Base-by-base conservation (phyloP, 2,329 filamentous ascomycete species). In the Colletotrichum sp. region DNA sequence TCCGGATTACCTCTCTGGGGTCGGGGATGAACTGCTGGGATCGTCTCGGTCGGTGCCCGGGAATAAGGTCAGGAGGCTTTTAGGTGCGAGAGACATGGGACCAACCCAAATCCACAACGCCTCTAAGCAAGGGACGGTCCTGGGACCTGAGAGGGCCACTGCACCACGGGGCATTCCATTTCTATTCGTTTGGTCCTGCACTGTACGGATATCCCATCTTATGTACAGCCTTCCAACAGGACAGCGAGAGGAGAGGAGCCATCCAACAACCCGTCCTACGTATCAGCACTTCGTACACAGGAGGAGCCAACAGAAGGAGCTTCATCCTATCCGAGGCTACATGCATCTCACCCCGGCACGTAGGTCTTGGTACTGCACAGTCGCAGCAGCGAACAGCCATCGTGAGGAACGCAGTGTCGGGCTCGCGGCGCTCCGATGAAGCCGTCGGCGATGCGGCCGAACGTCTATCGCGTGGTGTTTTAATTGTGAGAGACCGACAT, bases 11-110 rank as follows among this genome's bases (percentile, higher is more conserved):
- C 21, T 39, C 63, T 48, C 48, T 60, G 24, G 60, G 48, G 30
- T 64, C 43, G 71, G 70, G 70, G 39, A 69, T 73, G 65, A 69
- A 68, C 34, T 74, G 24, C 71, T 74, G 36, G 59, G 69, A 67
- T 75, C 30, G 39, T 28, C 36, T 63, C 73, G 73, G 57, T 21
- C 61, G 55, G 48, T 34, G 43, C 39, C 32, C 57, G 57, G 73
- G 24, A 52, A 63, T 59, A 39, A 67, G 61, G 18, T 26, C 59
- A 57, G 32, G 48, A 71, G 32, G 48, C 43, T 52, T 71, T 74
- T 66, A 69, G 67, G 48, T 43, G 60, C 43, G 36, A 65, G 36
- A 65, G 52, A 66, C 34, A 63, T 63, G 61, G 52, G 61, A 67
- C 24, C 59, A 71, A 59, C 32, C 66, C 34, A 34, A 8, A 36